Evolutionary conservation across 2,329 filamentous ascomycete genomes (phyloP), one percentile per base, ranked within the genome.

Genomic region (Metarhizium album): DNA sequence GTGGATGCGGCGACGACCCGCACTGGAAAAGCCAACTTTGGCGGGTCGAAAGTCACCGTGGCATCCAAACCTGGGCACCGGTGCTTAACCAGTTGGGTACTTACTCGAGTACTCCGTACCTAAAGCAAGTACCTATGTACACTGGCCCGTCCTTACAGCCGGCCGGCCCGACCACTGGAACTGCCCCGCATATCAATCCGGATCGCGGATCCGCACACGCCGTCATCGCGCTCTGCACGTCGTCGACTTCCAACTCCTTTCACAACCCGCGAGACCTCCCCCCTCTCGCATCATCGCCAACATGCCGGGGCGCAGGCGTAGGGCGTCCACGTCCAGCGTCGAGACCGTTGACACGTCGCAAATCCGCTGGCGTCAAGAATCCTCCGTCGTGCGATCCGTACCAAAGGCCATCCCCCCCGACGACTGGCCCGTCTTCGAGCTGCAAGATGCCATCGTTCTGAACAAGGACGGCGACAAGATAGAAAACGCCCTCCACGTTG

Each of bases 371-470:
- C 59, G 59, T 14, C 60, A 67, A 52, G 68, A 70, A 51, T 58
- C 59, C 13, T 64, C 63, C 0, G 62, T 70, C 35, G 53, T 71
- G 18, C 62, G 60, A 42, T 58, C 59, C 3, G 53, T 60, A 7
- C 47, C 57, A 13, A 61, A 57, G 37, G 54, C 55, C 11, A 55
- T 61, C 9, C 56, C 71, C 49, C 62, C 68, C 13, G 70, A 79
- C 57, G 66, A 79, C 16, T 85, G 80, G 74, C 79, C 82, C 3
- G 74, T 74, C 46, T 86, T 85, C 60, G 69, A 79, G 5, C 70
- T 89, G 42, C 71, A 62, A 47, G 74, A 86, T 60, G 83, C 77
- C 37, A 71, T 77, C 18, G 73, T 87, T n/a, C 74, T 78, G 54
- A 67, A 70, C 46, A 72, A 67, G 45, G 72, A 82, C 56, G 75